Evolutionary conservation across 495 filamentous ascomycete species (phyloP), one percentile per base, ranked within the genome.

Genomic region (Pyronema domesticum): DNA sequence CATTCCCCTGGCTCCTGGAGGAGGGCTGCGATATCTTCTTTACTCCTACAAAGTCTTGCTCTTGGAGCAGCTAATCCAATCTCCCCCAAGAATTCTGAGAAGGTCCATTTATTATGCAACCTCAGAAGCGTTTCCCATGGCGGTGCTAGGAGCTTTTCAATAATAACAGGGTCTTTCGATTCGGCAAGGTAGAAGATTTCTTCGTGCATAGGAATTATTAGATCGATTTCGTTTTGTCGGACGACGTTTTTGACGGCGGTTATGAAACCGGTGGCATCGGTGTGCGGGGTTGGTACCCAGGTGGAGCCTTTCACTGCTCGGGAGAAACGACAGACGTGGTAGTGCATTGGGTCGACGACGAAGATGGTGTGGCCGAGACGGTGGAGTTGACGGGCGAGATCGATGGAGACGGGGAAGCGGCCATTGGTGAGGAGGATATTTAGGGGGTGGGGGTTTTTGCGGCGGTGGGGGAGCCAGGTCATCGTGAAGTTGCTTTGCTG

Each of bases 341-440:
- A 68, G 44, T 68, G 66, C 65, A 68, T 68, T 0, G 65, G 63
- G 49, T 68, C 65, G 14, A 68, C 66, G 5, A 63, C 59, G 46
- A 37, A 57, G 53, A 68, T 54, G 14, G 51, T 45, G 53, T 68
- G 66, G 11, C 53, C 56, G 35, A 64, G 67, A 7, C 56, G 53
- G 34, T 52, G 43, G 14, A 68, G 51, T 47, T 68, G 65, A 3
- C 66, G 63, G 1, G 65, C 66, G 9, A 68, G 60, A 44, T 68
- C 65, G 15, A 68, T 54, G 13, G 66, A 55, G n/a, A 67, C 64
- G 13, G 65, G 65, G 59, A 68, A 68, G 36, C 65, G 66, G 44
- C 65, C 66, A 17, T 68, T 68, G 7, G 60, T 68, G n/a, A 68
- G 66, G 44, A 68, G 66, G 34, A 68, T 57, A 30, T 61, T 68